phyloP scores from a whole-genome alignment of 1,284 basidiomycete species.

The Cutaneotrichosporon dermatis region DNA sequence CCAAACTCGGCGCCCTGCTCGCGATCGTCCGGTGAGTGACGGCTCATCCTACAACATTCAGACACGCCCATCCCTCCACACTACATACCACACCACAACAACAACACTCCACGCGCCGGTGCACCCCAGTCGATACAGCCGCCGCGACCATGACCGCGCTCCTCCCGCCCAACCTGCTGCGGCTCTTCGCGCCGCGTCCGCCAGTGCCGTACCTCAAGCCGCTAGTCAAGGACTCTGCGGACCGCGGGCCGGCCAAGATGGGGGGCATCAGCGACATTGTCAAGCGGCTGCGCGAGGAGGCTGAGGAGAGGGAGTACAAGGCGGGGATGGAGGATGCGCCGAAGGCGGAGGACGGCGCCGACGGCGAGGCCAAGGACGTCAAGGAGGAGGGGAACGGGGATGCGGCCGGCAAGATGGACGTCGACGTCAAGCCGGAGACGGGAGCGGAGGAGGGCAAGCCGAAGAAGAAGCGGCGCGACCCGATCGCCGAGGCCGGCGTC shows the following conservation, averaged over 20 bases:
- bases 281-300: slow-evolving; percentile 67
- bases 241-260: slow-evolving; percentile 65
- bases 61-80: no score
- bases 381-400: slow-evolving; percentile 56
- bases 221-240: slow-evolving; percentile 72
- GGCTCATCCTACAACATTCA: no score
- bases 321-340: no score
- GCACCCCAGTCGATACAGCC: no score
- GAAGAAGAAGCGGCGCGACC: slow-evolving; percentile 59
- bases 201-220: slow-evolving; percentile 79
- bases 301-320: slow-evolving; percentile 54
- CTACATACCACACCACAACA: no score
- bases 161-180: slow-evolving; percentile 86
- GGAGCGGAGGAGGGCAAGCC: slow-evolving; percentile 58
- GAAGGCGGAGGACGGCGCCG: no score
- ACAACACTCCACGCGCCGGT: no score
- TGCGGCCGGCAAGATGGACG: background rate
- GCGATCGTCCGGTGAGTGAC: no score
- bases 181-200: slow-evolving; percentile 87
- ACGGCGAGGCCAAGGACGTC: no score
- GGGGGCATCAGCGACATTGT: slow-evolving; percentile 69
- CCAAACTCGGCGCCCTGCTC: no score
- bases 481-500: slow-evolving; percentile 54
- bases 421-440: slow-evolving; percentile 47
- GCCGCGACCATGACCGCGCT: slow-evolving; percentile 61